These are phyloP conservation scores for Wallacemonas sp. DNA, from an alignment of 208 protist species.

Conservation along the genomic window DNA sequence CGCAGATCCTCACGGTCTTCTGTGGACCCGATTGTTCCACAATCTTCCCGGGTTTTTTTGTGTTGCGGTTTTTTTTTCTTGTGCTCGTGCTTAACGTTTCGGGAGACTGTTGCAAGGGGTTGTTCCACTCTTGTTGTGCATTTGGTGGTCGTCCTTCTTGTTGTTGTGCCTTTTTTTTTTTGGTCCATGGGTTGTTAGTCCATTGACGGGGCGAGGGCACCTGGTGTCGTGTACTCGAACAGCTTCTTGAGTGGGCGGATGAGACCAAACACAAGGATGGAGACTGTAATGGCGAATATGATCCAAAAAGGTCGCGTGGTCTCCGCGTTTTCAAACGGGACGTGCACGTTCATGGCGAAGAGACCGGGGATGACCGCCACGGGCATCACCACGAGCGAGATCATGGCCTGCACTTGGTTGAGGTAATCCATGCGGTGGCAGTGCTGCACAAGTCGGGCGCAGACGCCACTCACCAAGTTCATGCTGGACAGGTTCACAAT, in stretches of 20 bases:
- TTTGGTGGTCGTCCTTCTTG: background rate
- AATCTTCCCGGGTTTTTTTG: too few species aligned
- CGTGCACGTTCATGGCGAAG: slow-evolving; percentile 71
- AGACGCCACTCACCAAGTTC: slow-evolving; percentile 80
- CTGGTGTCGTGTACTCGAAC: slow-evolving; percentile 54
- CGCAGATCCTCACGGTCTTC: too few species aligned
- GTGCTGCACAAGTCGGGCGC: slow-evolving; percentile 69
- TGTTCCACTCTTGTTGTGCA: background rate
- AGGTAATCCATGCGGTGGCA: slow-evolving; percentile 88
- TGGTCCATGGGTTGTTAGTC: slow-evolving; percentile 18
- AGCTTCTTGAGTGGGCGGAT: slow-evolving; percentile 43
- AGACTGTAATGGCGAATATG: slow-evolving; percentile 49
- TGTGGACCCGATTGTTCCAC: too few species aligned
- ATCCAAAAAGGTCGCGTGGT: slow-evolving; percentile 44
- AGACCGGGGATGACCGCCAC: slow-evolving; percentile 69
- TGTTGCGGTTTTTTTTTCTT: too few species aligned
- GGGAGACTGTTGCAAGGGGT: too few species aligned
- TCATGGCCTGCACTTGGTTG: slow-evolving; percentile 75
- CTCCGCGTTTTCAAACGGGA: slow-evolving; percentile 52
- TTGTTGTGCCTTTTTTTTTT: background rate
- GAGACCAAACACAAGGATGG: slow-evolving; percentile 44
- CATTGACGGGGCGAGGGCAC: slow-evolving; percentile 53
- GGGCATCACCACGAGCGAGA: slow-evolving; percentile 77
- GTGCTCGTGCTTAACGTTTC: too few species aligned
- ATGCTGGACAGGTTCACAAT: slow-evolving; percentile 76